Percentiles rank a stretch among this genome's conserved stretches.
phyloP scores from a whole-genome alignment of 2,329 filamentous ascomycete species.

The Colletotrichum neosansevieriae region DNA sequence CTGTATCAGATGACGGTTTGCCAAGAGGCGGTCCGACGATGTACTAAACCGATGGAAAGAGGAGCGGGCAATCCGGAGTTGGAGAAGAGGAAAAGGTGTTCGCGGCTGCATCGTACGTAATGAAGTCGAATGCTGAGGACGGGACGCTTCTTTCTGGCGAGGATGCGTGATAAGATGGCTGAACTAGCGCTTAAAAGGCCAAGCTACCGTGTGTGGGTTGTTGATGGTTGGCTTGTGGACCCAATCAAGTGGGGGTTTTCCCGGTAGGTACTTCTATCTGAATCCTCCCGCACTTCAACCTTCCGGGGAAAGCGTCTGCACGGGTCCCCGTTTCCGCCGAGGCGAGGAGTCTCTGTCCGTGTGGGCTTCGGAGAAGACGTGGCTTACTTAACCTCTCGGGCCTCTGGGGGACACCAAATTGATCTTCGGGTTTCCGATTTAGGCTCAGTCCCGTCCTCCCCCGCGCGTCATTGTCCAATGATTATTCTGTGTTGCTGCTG shows the following conservation, averaged over 20 bases:
- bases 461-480: slow-evolving; percentile 8
- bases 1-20: not conserved
- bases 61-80: too few species aligned
- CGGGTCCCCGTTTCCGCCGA: too few species aligned
- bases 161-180: not conserved
- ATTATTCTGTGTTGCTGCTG: too few species aligned
- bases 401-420: too few species aligned
- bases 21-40: not conserved
- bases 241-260: not conserved
- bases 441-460: too few species aligned
- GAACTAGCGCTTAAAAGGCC: not conserved
- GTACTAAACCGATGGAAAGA: too few species aligned
- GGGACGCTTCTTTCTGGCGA: not conserved
- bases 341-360: too few species aligned
- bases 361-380: too few species aligned
- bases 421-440: too few species aligned
- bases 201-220: slow-evolving; percentile 1
- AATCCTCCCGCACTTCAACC: too few species aligned
- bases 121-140: not conserved
- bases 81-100: too few species aligned
- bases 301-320: not conserved
- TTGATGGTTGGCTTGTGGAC: not conserved
- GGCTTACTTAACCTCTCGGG: too few species aligned
- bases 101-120: not conserved
- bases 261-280: not conserved